Percentiles rank a stretch among this genome's conserved stretches.
These are phyloP conservation scores for Chamaenerion angustifolium DNA, from an alignment of 345 rosid genomes.

Conservation along the genomic window DNA sequence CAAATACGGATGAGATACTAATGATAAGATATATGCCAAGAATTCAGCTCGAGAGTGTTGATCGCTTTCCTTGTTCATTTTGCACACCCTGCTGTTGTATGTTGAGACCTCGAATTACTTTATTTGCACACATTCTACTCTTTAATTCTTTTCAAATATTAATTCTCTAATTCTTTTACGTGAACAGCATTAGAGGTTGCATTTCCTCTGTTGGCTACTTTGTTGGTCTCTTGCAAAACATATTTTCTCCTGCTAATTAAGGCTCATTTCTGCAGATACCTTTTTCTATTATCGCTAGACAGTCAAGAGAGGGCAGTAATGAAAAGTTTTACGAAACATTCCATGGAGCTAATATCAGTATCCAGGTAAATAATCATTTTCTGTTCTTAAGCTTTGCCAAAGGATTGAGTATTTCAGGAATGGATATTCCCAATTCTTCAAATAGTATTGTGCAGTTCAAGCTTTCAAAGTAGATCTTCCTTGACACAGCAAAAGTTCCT, in stretches of 20 bases:
- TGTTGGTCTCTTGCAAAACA: not conserved
- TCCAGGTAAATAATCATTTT: slow-evolving; percentile 46
- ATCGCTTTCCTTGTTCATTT: too few relatives aligned
- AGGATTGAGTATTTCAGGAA: too few relatives aligned
- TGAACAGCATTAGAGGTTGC: not conserved
- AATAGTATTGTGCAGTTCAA: not conserved
- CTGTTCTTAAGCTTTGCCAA: too few relatives aligned
- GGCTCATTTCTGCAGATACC: slow-evolving; percentile 37
- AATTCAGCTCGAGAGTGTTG: too few relatives aligned
- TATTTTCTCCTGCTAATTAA: not conserved
- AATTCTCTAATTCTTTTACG: too few relatives aligned
- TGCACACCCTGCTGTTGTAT: too few relatives aligned
- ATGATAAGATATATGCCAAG: too few relatives aligned
- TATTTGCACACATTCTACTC: too few relatives aligned
- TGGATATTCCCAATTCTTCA: not conserved
- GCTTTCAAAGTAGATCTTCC: too few relatives aligned
- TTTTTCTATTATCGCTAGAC: slow-evolving; percentile 42
- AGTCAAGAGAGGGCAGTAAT: slow-evolving; percentile 31
- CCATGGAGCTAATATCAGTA: slow-evolving; percentile 72
- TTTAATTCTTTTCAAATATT: too few relatives aligned
- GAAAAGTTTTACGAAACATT: slow-evolving; percentile 74
- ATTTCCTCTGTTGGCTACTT: not conserved
- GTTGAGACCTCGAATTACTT: too few relatives aligned
- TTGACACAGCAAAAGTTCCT: not conserved
- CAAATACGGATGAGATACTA: not conserved